phyloP scores from a whole-genome alignment of 129 eudicot species.

The Daucus carota region DH1_v3.0 NC_030381.2:42532001-42532500 shows the following conservation, averaged over 20 bases:
- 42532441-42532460: slow-evolving; percentile 55
- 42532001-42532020: no score
- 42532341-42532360: no score
- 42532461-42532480: slow-evolving; percentile 63
- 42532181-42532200: neutral
- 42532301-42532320: neutral
- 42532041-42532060: no score
- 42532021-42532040: no score
- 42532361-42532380: neutral
- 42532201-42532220: neutral
- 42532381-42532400: neutral
- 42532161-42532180: neutral
- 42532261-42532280: neutral
- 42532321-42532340: neutral
- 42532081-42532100: neutral
- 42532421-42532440: slow-evolving; percentile 2
- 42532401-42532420: neutral
- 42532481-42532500: slow-evolving; percentile 66
- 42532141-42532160: neutral
- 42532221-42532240: neutral
- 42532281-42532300: neutral
- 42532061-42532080: no score
- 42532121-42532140: no score
- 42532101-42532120: neutral
- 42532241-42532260: neutral